Evolutionary conservation across 1,139 yeast species (phyloP).

Genomic region (Blastobotrys buckinghamii): DNA sequence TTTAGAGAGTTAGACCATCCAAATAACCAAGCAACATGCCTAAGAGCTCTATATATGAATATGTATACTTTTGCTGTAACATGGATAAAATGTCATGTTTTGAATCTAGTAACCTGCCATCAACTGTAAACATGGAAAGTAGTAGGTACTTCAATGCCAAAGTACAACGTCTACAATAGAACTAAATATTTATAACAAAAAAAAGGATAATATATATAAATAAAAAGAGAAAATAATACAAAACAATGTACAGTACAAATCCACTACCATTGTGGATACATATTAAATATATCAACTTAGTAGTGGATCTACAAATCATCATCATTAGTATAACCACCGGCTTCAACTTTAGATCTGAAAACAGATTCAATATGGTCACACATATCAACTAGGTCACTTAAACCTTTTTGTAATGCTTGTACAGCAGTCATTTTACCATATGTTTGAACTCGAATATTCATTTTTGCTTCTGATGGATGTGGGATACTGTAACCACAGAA

Average conservation of each 20-base stretch:
- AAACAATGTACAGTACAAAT: neutral
- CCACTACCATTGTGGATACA: neutral
- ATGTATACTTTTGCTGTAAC: too few species aligned
- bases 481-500: conserved; percentile 98
- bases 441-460: conserved; percentile 90
- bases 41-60: too few species aligned
- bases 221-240: neutral
- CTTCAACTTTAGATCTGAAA: conserved; percentile 40
- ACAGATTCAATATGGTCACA: conserved; percentile 79
- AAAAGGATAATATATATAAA: neutral
- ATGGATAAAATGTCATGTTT: too few species aligned
- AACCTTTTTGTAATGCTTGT: conserved; percentile 89
- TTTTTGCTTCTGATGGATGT: conserved; percentile 92
- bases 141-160: too few species aligned
- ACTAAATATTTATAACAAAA: neutral
- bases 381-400: conserved; percentile 75
- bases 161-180: too few species aligned
- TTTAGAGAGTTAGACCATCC: too few species aligned
- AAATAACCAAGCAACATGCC: too few species aligned
- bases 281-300: too few species aligned
- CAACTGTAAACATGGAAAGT: too few species aligned
- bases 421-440: conserved; percentile 80
- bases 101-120: too few species aligned
- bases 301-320: conserved; percentile 5
- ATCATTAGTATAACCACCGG: conserved; percentile 8